These are phyloP conservation scores for Eucommia ulmoides DNA, from an alignment of 257 asterid genomes.

Conservation along the genomic window DNA sequence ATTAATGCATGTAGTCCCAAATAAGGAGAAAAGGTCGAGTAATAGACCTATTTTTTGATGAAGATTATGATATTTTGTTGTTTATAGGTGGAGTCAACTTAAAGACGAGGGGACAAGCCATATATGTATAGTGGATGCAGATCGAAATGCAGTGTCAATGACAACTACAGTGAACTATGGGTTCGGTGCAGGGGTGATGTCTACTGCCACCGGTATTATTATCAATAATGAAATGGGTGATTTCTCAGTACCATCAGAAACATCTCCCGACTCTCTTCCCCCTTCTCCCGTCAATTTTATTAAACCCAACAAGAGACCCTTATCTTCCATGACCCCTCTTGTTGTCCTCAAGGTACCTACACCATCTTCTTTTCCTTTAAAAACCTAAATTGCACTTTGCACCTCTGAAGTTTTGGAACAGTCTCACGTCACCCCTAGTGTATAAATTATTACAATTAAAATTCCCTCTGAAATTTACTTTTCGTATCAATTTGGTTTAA, in stretches of 20 bases:
- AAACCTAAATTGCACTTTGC: too few species aligned
- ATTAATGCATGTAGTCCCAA: neutral
- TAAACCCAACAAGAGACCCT: constrained; percentile 70
- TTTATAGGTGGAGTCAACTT: constrained; percentile 65
- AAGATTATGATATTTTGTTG: too few species aligned
- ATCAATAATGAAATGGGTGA: constrained; percentile 95
- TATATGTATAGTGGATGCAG: constrained; percentile 73
- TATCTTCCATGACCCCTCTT: constrained; percentile 89
- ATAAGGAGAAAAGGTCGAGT: too few species aligned
- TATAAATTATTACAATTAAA: too few species aligned
- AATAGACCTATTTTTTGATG: too few species aligned
- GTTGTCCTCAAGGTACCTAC: constrained; percentile 65
- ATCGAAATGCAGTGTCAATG: constrained; percentile 76
- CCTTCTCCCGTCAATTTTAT: constrained; percentile 88
- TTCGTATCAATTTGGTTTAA: too few species aligned
- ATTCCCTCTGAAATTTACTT: too few species aligned
- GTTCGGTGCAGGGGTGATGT: constrained; percentile 73
- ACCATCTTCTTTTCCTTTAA: neutral
- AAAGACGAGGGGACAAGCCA: constrained; percentile 82
- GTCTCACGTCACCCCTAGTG: too few species aligned
- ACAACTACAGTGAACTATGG: constrained; percentile 66
- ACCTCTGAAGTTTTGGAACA: too few species aligned
- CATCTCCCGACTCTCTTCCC: constrained; percentile 50
- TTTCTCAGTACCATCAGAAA: constrained; percentile 63
- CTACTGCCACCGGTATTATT: constrained; percentile 77